Conservation (phyloP, 345 rosid species). For the Schrenkiella parvula region DNA sequence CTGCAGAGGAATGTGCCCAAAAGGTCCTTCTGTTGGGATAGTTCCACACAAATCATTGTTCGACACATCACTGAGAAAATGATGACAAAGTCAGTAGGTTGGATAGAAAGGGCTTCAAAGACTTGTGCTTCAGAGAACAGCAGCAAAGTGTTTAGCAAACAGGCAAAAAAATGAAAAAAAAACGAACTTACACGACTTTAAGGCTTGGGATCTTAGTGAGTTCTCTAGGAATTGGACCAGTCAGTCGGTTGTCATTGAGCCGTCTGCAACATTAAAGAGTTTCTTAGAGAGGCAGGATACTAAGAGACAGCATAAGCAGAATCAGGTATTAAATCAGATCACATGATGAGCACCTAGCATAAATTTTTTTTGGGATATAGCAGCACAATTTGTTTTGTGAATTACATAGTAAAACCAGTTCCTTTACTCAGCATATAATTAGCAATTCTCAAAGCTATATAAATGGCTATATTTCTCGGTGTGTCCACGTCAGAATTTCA, state of each 20-base stretch:
- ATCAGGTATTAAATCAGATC: background rate
- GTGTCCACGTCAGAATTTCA: background rate
- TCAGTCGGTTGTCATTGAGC: conserved; percentile 76
- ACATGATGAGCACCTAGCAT: background rate
- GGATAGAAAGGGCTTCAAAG: background rate
- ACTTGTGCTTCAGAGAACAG: background rate
- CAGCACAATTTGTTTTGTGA: background rate
- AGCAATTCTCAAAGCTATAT: background rate
- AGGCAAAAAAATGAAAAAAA: background rate
- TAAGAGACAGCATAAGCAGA: background rate
- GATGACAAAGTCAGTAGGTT: conserved; percentile 7
- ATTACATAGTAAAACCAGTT: background rate
- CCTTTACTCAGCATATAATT: background rate
- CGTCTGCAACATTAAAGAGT: conserved; percentile 43
- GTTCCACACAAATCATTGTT: conserved; percentile 93
- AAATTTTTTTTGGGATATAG: background rate
- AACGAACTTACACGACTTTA: conserved; percentile 37
- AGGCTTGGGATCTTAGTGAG: conserved; percentile 31
- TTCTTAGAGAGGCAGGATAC: background rate
- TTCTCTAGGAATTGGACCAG: conserved; percentile 64
- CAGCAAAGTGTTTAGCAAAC: background rate
- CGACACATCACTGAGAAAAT: conserved; percentile 67
- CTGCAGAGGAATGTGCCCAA: conserved; percentile 73
- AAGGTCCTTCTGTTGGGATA: conserved; percentile 87
- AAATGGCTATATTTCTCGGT: background rate